Percentiles rank a stretch among this genome's conserved stretches.
Evolutionary conservation across 805 yeast species (phyloP).

Genomic region (Saccharomycopsis olivae): DNA sequence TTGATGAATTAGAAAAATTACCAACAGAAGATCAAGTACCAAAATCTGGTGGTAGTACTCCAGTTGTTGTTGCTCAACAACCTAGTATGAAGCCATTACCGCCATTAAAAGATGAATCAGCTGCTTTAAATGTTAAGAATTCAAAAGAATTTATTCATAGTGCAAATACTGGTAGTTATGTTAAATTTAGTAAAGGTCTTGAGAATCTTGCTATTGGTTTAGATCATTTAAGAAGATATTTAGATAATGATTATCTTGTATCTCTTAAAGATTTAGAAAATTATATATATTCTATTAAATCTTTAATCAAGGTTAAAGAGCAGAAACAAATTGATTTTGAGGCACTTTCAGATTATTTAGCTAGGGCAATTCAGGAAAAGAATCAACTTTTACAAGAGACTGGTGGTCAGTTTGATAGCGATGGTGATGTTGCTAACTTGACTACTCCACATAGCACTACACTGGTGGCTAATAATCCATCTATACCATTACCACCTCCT

Average conservation of each 20-base stretch:
- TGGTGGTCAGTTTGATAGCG: not conserved
- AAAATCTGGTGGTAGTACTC: not conserved
- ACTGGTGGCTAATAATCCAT: constrained; percentile 13
- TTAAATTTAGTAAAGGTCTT: constrained; percentile 37
- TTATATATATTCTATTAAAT: constrained; percentile 55
- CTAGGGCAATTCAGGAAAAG: constrained; percentile 60
- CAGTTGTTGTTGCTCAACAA: not conserved
- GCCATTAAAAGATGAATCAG: constrained; percentile 5
- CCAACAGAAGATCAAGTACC: not conserved
- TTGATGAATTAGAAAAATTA: constrained; percentile 42
- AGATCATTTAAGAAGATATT: constrained; percentile 33
- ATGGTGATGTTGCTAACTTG: constrained; percentile 4
- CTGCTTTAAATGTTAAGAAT: constrained; percentile 18
- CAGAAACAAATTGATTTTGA: constrained; percentile 88
- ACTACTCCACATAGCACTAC: constrained; percentile 13
- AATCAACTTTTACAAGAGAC: constrained; percentile 30
- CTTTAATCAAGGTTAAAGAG: constrained; percentile 72
- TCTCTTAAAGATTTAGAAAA: constrained; percentile 82
- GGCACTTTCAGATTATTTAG: constrained; percentile 68
- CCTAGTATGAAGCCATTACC: constrained; percentile 9
- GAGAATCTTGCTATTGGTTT: constrained; percentile 33
- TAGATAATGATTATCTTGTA: constrained; percentile 75
- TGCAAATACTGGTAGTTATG: constrained; percentile 21
- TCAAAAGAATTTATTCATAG: constrained; percentile 21
- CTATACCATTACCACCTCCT: constrained; percentile 15